Evolutionary conservation across 441 rosid species (phyloP).

Genomic region (Brassica balearica): DNA sequence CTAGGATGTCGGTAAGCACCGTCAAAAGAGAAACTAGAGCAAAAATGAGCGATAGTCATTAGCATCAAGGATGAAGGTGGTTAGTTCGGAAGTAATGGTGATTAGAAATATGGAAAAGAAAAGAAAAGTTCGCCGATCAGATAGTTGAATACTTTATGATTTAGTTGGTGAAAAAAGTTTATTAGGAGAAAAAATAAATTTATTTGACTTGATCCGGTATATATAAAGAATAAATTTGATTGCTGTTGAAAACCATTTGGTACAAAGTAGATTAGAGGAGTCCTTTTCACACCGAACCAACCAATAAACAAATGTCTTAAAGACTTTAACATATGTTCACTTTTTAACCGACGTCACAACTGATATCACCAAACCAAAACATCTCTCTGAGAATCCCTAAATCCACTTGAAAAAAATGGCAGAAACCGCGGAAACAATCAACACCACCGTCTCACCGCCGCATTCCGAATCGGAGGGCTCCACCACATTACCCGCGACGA

Average conservation of each 20-base stretch:
- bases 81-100: too few species aligned
- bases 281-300: neutral
- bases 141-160: too few species aligned
- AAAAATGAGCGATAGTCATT: too few species aligned
- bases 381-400: slow-evolving; percentile 26
- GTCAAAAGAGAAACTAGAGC: too few species aligned
- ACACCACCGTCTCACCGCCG: slow-evolving; percentile 29
- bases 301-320: slow-evolving; percentile 4
- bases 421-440: slow-evolving; percentile 40
- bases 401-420: slow-evolving; percentile 28
- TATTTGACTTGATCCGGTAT: too few species aligned
- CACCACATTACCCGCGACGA: neutral
- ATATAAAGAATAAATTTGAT: neutral
- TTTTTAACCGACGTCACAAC: slow-evolving; percentile 1
- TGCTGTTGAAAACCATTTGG: neutral
- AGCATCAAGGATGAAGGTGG: too few species aligned
- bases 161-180: too few species aligned
- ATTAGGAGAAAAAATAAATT: too few species aligned
- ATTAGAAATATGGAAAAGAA: too few species aligned
- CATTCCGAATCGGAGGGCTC: slow-evolving; percentile 26
- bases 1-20: too few species aligned
- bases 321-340: neutral
- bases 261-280: neutral
- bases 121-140: too few species aligned
- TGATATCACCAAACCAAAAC: neutral